A percentile compares a stretch with the other conserved stretches of the same genome.
These are phyloP conservation scores for Pelagomonas calceolata DNA, from an alignment of 108 stramenopile species.

Conservation along the genomic window DNA sequence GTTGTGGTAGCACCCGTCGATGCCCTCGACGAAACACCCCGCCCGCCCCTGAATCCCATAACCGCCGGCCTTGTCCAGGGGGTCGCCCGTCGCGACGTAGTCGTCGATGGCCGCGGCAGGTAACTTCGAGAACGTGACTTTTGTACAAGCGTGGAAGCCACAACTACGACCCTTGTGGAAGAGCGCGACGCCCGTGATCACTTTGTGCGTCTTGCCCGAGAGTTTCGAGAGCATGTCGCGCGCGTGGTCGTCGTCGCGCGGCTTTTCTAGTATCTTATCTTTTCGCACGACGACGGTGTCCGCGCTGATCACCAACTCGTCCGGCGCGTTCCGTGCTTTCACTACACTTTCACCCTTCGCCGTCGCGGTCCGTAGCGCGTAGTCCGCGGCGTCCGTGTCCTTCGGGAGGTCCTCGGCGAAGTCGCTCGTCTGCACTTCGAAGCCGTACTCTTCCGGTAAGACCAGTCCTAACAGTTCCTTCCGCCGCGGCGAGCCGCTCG, in stretches of 20 bases:
- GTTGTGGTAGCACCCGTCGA: constrained; percentile 74
- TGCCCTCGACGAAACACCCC: constrained; percentile 54
- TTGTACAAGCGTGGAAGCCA: constrained; percentile 65
- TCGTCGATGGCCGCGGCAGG: constrained; percentile 54
- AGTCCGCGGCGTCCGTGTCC: constrained; percentile 13
- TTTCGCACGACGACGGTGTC: constrained; percentile 44
- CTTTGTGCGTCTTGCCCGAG: constrained; percentile 65
- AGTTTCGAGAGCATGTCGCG: constrained; percentile 52
- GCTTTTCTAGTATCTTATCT: constrained; percentile 65
- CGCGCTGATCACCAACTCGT: constrained; percentile 30
- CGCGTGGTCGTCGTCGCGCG: constrained; percentile 56
- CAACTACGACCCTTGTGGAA: constrained; percentile 8
- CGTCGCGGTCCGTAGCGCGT: constrained; percentile 24
- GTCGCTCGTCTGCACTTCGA: constrained; percentile 17
- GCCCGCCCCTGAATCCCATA: constrained; percentile 92
- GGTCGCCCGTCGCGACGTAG: constrained; percentile 75
- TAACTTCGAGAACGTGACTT: constrained; percentile 60
- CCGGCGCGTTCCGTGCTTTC: not conserved
- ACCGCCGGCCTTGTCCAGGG: constrained; percentile 86
- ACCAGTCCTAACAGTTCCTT: constrained; percentile 6
- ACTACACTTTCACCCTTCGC: constrained; percentile 23
- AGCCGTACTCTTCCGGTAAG: not conserved
- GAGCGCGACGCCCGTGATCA: constrained; percentile 77
- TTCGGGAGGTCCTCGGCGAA: constrained; percentile 35
- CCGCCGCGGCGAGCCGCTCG: constrained; percentile 6